Conservation (phyloP, 2,329 filamentous ascomycete species). For the Aspergillus sojae region DNA sequence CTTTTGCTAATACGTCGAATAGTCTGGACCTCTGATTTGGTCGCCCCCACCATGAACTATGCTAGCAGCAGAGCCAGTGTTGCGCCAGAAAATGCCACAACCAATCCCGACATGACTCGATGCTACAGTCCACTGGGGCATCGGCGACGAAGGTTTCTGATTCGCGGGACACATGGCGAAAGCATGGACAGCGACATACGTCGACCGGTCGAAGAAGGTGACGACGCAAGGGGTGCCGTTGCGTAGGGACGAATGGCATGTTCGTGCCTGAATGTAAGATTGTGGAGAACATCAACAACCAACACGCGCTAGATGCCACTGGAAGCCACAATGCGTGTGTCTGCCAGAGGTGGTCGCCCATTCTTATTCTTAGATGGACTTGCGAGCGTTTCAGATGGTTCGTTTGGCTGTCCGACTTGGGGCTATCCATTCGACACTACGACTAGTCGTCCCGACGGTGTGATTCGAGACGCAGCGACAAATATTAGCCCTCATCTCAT, state of each 20-base stretch:
- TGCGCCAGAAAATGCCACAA: not conserved
- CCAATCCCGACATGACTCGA: constrained; percentile 2
- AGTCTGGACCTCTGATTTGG: not conserved
- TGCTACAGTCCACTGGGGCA: not conserved
- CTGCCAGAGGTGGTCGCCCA: not conserved
- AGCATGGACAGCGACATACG: not conserved
- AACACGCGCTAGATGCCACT: not conserved
- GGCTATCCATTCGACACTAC: not conserved
- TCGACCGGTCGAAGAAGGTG: not conserved
- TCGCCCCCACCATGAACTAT: not conserved
- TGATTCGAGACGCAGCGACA: not conserved
- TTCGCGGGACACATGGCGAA: not conserved
- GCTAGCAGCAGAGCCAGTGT: not conserved
- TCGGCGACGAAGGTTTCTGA: not conserved
- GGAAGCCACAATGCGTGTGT: not conserved
- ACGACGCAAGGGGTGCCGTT: constrained; percentile 5
- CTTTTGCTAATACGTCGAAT: constrained; percentile 2
- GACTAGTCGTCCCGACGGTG: not conserved
- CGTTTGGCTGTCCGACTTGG: not conserved
- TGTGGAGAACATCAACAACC: constrained; percentile 4
- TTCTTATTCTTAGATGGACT: not conserved
- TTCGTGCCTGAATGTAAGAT: constrained; percentile 1
- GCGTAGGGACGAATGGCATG: constrained; percentile 2
- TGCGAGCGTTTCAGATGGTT: not conserved
- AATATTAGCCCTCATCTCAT: not conserved